These are phyloP conservation scores for Passiflora organensis DNA, from an alignment of 345 rosid species.

Conservation along the genomic window DNA sequence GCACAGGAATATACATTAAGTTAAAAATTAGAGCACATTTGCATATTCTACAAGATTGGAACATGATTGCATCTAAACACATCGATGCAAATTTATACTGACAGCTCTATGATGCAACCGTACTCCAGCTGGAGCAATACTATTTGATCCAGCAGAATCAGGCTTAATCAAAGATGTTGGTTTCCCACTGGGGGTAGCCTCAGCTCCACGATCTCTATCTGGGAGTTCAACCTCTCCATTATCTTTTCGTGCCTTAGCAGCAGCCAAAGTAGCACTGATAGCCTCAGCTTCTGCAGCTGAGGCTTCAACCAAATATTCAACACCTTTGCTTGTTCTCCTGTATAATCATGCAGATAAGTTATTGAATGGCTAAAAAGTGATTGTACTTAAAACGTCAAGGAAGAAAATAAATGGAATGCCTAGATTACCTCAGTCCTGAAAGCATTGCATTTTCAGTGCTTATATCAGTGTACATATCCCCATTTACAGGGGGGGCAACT, in stretches of 20 bases:
- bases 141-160: conserved; percentile 58
- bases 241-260: conserved; percentile 92
- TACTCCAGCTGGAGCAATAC: conserved; percentile 67
- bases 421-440: conserved; percentile 63
- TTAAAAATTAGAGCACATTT: conserved; percentile 1
- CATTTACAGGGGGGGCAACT: conserved; percentile 93
- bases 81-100: conserved; percentile 32
- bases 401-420: conserved; percentile 3
- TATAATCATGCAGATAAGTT: conserved; percentile 9
- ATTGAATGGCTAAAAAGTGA: too few species aligned
- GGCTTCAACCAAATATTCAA: conserved; percentile 93
- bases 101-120: conserved; percentile 97
- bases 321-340: conserved; percentile 91
- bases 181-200: conserved; percentile 95
- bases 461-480: conserved; percentile 88
- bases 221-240: conserved; percentile 90
- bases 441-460: conserved; percentile 91
- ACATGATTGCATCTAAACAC: conserved; percentile 1
- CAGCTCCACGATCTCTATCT: conserved; percentile 81
- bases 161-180: conserved; percentile 64
- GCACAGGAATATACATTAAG: conserved; percentile 12
- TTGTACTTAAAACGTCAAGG: too few species aligned
- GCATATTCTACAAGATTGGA: conserved; percentile 9
- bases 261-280: conserved; percentile 92
- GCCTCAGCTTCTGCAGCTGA: conserved; percentile 99